phyloP scores from a whole-genome alignment of 768 basidiomycete species.

The Tulasnella sp. region DNA sequence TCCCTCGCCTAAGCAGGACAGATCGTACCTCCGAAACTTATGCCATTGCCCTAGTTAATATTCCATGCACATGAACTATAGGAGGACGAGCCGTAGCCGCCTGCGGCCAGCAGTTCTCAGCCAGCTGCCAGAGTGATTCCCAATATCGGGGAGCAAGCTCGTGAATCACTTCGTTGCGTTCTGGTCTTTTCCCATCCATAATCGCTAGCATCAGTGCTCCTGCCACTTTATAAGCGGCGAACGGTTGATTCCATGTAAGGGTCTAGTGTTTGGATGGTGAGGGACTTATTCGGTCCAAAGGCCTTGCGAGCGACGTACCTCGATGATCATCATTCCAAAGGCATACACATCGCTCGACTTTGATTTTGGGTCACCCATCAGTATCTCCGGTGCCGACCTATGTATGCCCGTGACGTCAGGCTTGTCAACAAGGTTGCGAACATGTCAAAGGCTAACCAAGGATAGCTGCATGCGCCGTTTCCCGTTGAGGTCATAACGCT shows the following conservation, averaged over 20 bases:
- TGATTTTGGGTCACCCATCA: not conserved
- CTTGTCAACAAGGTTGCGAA: not conserved
- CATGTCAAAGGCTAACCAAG: not conserved
- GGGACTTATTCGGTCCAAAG: not conserved
- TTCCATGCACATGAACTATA: not conserved
- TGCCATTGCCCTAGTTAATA: not conserved
- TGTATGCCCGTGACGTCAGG: not conserved
- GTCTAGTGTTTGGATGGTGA: not conserved
- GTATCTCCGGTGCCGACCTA: slow-evolving; percentile 6
- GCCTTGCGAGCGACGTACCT: no score
- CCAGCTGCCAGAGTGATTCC: not conserved
- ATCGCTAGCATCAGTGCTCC: not conserved
- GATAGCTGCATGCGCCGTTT: not conserved
- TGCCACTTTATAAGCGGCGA: not conserved
- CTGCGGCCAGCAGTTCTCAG: not conserved
- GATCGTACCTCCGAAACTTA: not conserved
- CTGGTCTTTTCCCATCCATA: not conserved
- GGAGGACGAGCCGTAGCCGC: not conserved
- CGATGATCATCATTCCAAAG: slow-evolving; percentile 15
- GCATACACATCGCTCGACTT: slow-evolving; percentile 7
- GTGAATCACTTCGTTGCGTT: not conserved
- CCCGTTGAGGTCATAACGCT: slow-evolving; percentile 5
- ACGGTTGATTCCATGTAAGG: not conserved
- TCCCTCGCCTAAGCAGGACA: not conserved
- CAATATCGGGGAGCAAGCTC: not conserved